Conservation (phyloP, 257 asterid genomes). For the Solanum ossicruentum region DNA sequence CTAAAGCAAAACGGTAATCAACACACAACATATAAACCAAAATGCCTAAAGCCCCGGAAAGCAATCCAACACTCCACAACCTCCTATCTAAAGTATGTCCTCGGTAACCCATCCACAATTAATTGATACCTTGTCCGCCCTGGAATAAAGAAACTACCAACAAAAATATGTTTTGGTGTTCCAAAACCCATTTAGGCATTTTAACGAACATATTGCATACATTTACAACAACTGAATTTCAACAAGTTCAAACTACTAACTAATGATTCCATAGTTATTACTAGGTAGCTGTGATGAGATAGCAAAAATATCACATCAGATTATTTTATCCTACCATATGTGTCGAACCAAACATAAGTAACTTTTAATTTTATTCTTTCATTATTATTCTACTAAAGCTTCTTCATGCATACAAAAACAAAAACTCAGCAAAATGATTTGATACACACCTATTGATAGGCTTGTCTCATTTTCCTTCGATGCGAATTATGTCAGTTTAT, state of each 20-base stretch:
- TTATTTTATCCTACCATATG: no score
- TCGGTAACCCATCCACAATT: background rate
- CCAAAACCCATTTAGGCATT: background rate
- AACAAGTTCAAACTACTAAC: background rate
- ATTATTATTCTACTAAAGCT: background rate
- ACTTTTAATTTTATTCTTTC: background rate
- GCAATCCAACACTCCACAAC: no score
- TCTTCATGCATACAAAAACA: background rate
- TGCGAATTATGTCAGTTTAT: background rate
- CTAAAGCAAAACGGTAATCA: no score
- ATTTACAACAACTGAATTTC: background rate
- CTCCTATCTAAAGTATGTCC: no score
- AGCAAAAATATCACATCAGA: background rate
- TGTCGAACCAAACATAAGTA: no score
- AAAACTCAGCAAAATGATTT: background rate
- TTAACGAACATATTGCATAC: background rate
- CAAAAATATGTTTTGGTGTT: background rate
- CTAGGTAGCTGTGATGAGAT: rapidly evolving
- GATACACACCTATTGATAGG: background rate
- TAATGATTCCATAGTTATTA: background rate
- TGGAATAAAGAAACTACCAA: background rate
- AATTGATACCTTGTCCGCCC: background rate
- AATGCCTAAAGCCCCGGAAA: no score
- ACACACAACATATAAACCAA: no score
- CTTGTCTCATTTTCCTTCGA: background rate